A percentile compares a stretch with the other conserved stretches of the same genome.
These are phyloP conservation scores for Daphne laureola DNA, from an alignment of 441 rosid genomes.

Conservation along the genomic window DNA sequence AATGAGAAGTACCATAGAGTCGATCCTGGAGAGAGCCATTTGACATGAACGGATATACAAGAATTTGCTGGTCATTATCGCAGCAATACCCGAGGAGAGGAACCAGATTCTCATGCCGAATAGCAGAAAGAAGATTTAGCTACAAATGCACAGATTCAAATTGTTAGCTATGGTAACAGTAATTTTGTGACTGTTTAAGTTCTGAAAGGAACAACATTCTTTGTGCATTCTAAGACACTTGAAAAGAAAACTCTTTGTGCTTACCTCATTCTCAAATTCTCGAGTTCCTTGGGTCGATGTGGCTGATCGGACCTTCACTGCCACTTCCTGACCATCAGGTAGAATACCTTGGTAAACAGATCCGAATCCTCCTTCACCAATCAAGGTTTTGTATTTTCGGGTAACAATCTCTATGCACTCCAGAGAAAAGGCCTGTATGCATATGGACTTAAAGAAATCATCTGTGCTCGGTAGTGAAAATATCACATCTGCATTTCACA, in stretches of 20 bases:
- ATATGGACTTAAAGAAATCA: constrained; percentile 34
- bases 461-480: constrained; percentile 41
- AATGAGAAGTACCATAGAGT: constrained; percentile 45
- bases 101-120: constrained; percentile 59
- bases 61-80: constrained; percentile 69
- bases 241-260: not conserved
- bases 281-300: constrained; percentile 73
- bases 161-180: constrained; percentile 9
- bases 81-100: constrained; percentile 69
- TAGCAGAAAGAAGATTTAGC: constrained; percentile 64
- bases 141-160: constrained; percentile 19
- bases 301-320: constrained; percentile 73
- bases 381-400: constrained; percentile 42
- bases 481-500: constrained; percentile 39
- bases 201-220: not conserved
- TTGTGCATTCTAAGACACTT: not conserved
- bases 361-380: constrained; percentile 81
- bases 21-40: constrained; percentile 81
- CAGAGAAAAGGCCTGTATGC: constrained; percentile 38
- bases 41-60: constrained; percentile 72
- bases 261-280: constrained; percentile 77
- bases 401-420: constrained; percentile 44
- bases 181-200: not conserved
- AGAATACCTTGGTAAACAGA: constrained; percentile 60
- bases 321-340: constrained; percentile 63